phyloP scores from a whole-genome alignment of 2,329 filamentous ascomycete species.

The Alternaria sp. region DNA sequence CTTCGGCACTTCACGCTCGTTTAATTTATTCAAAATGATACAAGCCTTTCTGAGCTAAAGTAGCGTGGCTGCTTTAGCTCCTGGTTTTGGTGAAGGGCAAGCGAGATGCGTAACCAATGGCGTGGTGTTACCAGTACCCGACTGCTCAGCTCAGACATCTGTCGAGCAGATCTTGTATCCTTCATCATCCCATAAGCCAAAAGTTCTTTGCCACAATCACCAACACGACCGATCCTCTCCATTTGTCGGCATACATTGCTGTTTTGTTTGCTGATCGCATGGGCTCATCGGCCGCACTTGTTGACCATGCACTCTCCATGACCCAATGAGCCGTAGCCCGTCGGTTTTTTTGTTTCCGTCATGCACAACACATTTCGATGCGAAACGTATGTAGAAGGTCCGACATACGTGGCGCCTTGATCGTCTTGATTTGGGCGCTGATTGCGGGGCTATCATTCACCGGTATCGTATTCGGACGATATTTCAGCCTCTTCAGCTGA shows the following conservation, averaged over 20 bases:
- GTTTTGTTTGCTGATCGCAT: neutral
- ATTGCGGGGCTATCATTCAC: conserved; percentile 17
- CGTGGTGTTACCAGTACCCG: neutral
- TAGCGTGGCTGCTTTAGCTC: neutral
- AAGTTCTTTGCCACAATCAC: neutral
- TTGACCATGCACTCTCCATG: neutral
- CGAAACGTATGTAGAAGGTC: conserved; percentile 7
- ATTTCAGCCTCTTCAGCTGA: conserved; percentile 13
- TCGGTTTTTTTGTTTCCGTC: neutral
- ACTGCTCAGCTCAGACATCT: conserved; percentile 5
- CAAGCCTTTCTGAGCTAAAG: conserved; percentile 1
- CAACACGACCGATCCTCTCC: neutral
- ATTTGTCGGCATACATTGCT: neutral
- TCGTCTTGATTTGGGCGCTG: conserved; percentile 9
- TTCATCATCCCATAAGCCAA: neutral
- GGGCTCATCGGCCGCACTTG: neutral
- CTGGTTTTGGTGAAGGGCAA: conserved; percentile 1
- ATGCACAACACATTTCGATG: neutral
- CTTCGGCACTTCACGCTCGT: neutral
- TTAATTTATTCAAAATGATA: neutral
- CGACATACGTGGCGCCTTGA: conserved; percentile 7
- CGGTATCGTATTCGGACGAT: conserved; percentile 22
- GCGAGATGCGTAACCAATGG: conserved; percentile 3
- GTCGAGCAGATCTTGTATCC: neutral
- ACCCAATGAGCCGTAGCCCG: neutral